Evolutionary conservation across 768 basidiomycete genomes (phyloP).

Genomic region (Boletus bicolor): DNA sequence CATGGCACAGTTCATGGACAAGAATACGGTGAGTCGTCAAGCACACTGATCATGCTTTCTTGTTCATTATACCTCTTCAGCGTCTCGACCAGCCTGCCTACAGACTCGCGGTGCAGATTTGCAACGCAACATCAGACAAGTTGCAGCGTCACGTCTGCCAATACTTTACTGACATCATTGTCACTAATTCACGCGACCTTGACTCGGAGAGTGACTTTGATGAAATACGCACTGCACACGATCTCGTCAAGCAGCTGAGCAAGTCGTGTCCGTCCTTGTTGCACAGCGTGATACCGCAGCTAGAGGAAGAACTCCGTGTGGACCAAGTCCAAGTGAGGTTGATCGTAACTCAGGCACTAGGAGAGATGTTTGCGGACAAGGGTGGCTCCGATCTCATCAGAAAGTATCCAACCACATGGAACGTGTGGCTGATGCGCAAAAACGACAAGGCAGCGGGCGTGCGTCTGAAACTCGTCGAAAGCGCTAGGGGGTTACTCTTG

Average conservation of each 20-base stretch:
- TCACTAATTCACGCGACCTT: constrained; percentile 50
- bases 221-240: constrained; percentile 74
- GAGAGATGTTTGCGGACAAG: constrained; percentile 86
- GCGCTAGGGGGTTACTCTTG: constrained; percentile 54
- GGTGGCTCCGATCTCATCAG: constrained; percentile 67
- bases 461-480: constrained; percentile 76
- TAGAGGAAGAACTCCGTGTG: constrained; percentile 85
- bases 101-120: constrained; percentile 81
- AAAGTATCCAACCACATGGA: constrained; percentile 85
- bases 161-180: constrained; percentile 90
- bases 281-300: constrained; percentile 87
- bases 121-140: constrained; percentile 79
- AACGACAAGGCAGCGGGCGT: constrained; percentile 73
- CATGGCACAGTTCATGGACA: constrained; percentile 83
- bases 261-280: constrained; percentile 77
- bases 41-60: not conserved
- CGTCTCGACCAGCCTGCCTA: constrained; percentile 71
- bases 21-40: constrained; percentile 56
- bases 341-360: constrained; percentile 83
- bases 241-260: constrained; percentile 80
- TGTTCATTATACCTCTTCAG: constrained; percentile 32
- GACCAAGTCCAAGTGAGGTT: constrained; percentile 68
- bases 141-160: constrained; percentile 86
- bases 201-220: constrained; percentile 56
- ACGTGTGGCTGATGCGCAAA: constrained; percentile 73